Evolutionary conservation across 176 grass and related monocot genomes (phyloP).

Genomic region (Oryza officinalis): DNA sequence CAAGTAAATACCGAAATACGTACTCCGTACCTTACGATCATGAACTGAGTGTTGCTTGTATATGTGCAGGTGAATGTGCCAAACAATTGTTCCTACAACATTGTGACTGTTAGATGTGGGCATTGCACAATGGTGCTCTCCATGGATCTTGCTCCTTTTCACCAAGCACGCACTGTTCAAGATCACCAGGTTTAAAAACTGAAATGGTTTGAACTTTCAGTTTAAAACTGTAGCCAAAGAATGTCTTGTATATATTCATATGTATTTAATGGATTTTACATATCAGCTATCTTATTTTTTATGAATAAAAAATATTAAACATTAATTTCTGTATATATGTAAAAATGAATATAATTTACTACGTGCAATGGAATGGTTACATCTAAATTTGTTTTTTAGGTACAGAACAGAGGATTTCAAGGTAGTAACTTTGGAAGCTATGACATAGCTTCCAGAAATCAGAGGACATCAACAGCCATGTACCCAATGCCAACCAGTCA

Average conservation of each 20-base stretch:
- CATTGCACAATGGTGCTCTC: slow-evolving; percentile 89
- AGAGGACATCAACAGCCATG: slow-evolving; percentile 31
- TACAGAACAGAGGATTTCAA: slow-evolving; percentile 49
- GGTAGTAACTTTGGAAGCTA: slow-evolving; percentile 41
- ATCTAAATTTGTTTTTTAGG: slow-evolving; percentile 39
- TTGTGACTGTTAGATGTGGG: slow-evolving; percentile 89
- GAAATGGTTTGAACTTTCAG: neutral
- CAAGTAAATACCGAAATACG: neutral
- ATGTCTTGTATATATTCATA: neutral
- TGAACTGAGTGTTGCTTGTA: neutral
- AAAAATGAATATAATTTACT: neutral
- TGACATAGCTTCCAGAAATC: slow-evolving; percentile 49
- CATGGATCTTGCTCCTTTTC: slow-evolving; percentile 69
- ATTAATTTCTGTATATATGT: neutral
- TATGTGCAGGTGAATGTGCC: slow-evolving; percentile 86
- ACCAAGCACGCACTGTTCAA: slow-evolving; percentile 58
- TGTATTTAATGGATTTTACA: neutral
- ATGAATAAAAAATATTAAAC: neutral
- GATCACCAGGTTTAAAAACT: slow-evolving; percentile 62
- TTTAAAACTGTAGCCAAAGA: neutral
- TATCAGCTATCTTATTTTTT: neutral
- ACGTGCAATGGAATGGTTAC: neutral
- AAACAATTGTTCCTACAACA: slow-evolving; percentile 66
- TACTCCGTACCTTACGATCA: neutral
- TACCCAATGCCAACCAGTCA: slow-evolving; percentile 51